Conservation (phyloP, 257 asterid genomes). For the Gentiana dahurica region DNA sequence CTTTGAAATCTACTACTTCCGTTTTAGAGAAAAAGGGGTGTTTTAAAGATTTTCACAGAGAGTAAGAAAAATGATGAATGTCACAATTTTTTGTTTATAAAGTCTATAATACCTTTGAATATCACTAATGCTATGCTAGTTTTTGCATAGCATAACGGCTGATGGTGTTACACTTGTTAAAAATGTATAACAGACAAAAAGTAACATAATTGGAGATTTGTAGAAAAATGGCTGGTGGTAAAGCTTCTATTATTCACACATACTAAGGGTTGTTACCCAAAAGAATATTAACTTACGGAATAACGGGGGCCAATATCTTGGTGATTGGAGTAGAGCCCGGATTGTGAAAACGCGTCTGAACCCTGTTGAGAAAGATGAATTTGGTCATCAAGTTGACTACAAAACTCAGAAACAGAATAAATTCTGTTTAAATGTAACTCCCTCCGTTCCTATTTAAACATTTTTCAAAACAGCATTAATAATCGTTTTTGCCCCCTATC, state of each 20-base stretch:
- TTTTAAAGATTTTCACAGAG: no score
- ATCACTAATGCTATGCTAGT: neutral
- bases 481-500: no score
- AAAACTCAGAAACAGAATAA: slow-evolving; percentile 3
- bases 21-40: neutral
- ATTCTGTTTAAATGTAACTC: slow-evolving; percentile 12
- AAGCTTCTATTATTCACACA: neutral
- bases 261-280: neutral
- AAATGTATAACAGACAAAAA: neutral
- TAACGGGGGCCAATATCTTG: slow-evolving; percentile 99
- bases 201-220: neutral
- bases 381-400: neutral
- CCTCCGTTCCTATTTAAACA: no score
- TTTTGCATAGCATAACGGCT: neutral
- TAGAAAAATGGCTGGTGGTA: neutral
- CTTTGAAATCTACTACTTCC: no score
- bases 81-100: no score
- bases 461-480: no score
- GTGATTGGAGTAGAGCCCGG: slow-evolving; percentile 93
- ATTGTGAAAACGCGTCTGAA: slow-evolving; percentile 94
- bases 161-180: neutral
- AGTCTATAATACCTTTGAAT: no score
- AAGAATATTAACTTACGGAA: slow-evolving; percentile 44
- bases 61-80: no score
- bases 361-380: slow-evolving; percentile 39